Conservation (phyloP, 805 yeast genomes). For the Metschnikowia koreensis region DNA sequence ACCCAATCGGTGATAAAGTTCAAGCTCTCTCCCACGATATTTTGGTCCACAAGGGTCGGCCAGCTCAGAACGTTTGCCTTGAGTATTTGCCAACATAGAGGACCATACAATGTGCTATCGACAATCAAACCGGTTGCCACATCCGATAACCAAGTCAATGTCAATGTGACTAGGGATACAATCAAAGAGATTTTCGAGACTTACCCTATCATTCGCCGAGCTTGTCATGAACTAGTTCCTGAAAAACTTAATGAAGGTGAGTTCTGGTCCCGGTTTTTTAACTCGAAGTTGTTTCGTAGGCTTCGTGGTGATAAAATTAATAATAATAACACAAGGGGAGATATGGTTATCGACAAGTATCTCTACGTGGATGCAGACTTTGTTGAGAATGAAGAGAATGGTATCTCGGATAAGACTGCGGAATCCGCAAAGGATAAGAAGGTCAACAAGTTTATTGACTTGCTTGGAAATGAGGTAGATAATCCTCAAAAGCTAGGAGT, state of each 20-base stretch:
- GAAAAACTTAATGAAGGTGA: constrained; percentile 76
- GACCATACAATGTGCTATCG: constrained; percentile 90
- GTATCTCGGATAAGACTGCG: constrained; percentile 31
- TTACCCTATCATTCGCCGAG: constrained; percentile 86
- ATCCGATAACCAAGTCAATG: constrained; percentile 89
- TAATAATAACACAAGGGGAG: constrained; percentile 74
- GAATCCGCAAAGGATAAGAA: constrained; percentile 40
- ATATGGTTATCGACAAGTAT: constrained; percentile 80
- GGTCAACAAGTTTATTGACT: constrained; percentile 71
- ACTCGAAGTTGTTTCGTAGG: constrained; percentile 82
- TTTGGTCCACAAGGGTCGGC: constrained; percentile 83
- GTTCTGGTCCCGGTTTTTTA: constrained; percentile 95
- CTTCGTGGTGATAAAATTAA: constrained; percentile 82
- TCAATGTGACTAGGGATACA: constrained; percentile 85
- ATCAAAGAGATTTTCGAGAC: constrained; percentile 87
- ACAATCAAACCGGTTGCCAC: constrained; percentile 94
- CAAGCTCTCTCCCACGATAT: constrained; percentile 75
- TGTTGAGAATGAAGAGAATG: constrained; percentile 37
- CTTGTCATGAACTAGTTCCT: constrained; percentile 90
- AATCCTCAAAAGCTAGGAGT: constrained; percentile 75
- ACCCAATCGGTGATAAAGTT: constrained; percentile 82
- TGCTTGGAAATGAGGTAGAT: constrained; percentile 79
- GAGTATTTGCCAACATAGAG: constrained; percentile 77
- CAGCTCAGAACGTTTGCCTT: constrained; percentile 82
- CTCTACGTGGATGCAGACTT: constrained; percentile 64